These are phyloP conservation scores for Candida insectorum DNA, from an alignment of 805 yeast genomes.

Conservation along the genomic window DNA sequence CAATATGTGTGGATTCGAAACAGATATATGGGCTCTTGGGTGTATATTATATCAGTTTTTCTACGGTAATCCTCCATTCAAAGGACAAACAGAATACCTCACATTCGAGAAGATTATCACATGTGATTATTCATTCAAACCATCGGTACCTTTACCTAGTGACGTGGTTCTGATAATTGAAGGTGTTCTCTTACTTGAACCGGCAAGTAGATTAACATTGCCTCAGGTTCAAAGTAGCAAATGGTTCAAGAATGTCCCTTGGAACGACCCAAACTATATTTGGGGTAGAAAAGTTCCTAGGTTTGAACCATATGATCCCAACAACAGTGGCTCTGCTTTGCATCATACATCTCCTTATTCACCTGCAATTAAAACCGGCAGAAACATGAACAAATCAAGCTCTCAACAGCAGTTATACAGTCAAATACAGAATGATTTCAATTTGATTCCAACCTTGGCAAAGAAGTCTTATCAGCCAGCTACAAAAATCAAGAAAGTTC, in stretches of 20 bases:
- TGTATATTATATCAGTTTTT: slow-evolving; percentile 82
- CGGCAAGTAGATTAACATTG: slow-evolving; percentile 27
- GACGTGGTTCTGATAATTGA: slow-evolving; percentile 31
- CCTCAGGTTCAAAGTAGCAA: slow-evolving; percentile 28
- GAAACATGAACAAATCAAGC: slow-evolving; percentile 34
- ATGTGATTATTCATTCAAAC: slow-evolving; percentile 57
- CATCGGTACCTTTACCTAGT: slow-evolving; percentile 23
- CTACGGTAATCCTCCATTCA: slow-evolving; percentile 84
- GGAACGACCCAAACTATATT: slow-evolving; percentile 38
- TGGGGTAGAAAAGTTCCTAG: slow-evolving; percentile 36
- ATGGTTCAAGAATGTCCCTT: slow-evolving; percentile 38
- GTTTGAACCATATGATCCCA: slow-evolving; percentile 23
- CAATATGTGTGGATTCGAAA: slow-evolving; percentile 77
- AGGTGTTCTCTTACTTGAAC: slow-evolving; percentile 29
- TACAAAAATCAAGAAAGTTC: slow-evolving; percentile 26
- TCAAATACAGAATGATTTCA: slow-evolving; percentile 33
- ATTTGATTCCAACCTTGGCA: slow-evolving; percentile 29
- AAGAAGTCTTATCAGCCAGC: slow-evolving; percentile 33
- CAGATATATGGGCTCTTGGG: slow-evolving; percentile 94
- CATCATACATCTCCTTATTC: slow-evolving; percentile 11
- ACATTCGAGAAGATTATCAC: slow-evolving; percentile 87
- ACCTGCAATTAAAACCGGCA: slow-evolving; percentile 31
- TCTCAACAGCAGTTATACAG: slow-evolving; percentile 38
- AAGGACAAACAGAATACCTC: slow-evolving; percentile 78
- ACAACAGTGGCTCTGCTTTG: slow-evolving; percentile 1